phyloP scores from a whole-genome alignment of 2,329 filamentous ascomycete species.

The Ceratocystis variospora region DNA sequence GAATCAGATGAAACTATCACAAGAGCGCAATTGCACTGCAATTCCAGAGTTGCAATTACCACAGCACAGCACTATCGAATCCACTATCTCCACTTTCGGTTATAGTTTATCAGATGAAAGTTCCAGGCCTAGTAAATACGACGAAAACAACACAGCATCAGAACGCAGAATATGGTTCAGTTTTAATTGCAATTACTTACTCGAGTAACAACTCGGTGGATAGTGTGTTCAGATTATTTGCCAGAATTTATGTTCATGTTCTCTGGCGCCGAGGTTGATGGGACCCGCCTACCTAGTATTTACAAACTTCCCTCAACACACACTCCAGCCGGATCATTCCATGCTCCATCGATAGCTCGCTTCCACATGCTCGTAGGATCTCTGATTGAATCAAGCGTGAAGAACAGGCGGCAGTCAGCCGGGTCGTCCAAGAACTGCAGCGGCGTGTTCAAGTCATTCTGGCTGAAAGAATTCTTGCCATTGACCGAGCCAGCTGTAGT shows the following conservation, averaged over 20 bases:
- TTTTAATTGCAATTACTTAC: neutral
- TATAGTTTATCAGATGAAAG: too few species aligned
- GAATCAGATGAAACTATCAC: too few species aligned
- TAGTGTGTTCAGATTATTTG: neutral
- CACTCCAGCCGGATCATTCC: constrained; percentile 22
- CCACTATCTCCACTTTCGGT: too few species aligned
- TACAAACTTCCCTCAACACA: constrained; percentile 2
- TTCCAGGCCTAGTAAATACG: too few species aligned
- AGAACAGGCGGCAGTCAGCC: constrained; percentile 48
- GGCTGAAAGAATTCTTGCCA: constrained; percentile 21
- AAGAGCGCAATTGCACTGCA: too few species aligned
- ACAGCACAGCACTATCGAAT: too few species aligned
- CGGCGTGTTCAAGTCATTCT: constrained; percentile 26
- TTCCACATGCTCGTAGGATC: constrained; percentile 41
- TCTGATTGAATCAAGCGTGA: constrained; percentile 38
- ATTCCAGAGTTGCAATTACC: too few species aligned
- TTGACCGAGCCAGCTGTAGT: constrained; percentile 22
- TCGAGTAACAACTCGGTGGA: neutral
- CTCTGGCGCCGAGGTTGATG: neutral
- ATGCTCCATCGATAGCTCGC: constrained; percentile 30
- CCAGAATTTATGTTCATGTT: neutral
- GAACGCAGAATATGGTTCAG: too few species aligned
- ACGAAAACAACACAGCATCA: too few species aligned
- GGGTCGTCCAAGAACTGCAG: constrained; percentile 48
- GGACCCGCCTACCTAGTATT: neutral